Evolutionary conservation across 1,139 yeast species (phyloP), one percentile per base, ranked within the genome.

Genomic region (Diutina siamensis): DNA sequence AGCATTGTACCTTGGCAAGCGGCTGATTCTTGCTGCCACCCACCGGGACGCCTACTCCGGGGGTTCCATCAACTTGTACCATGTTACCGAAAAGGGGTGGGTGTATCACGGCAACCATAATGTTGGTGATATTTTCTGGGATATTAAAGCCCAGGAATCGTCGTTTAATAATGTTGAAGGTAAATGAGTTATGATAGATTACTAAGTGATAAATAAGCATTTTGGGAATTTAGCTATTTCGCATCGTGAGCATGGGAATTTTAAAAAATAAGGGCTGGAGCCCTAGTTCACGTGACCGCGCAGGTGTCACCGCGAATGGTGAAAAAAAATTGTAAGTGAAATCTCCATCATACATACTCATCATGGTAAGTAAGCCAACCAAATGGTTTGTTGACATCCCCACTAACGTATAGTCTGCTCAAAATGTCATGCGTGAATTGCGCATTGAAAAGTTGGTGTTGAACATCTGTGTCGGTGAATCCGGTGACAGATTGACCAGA

Each of bases 401-500:
- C 28, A 25, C 12, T 12, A 12, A n/a, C 5, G 15, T 13, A 31
- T 25, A 38, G 42, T 38, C 42, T 38, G 42, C 42, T 27, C 74
- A 68, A 66, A 71, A 71, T 62, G 64, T 86, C 76, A 92, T 94
- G 98, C 94, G 96, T 78, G 97, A 92, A 65, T 81, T 94, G 77
- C 92, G 85, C 79, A 92, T 92, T 78, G 97, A 92, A 80, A 94
- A 92, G 79, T 84, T 92, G 76, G 97, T 92, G 75, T 86, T 92
- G 76, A 94, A 92, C 94, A 92, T 92, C 77, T 89, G 95, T 75
- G 98, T 92, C 74, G 99, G 99, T 80, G 98, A 92, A 78, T 89
- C 97, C 74, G 99, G 99, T 82, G 99, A 92, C 76, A 85, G 97
- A 83, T 87, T 92, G 75, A 92, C 99, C 80, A 92, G 99, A 86